phyloP scores from a whole-genome alignment of 169 alveolate species.

The Plasmodium vinckei region DNA sequence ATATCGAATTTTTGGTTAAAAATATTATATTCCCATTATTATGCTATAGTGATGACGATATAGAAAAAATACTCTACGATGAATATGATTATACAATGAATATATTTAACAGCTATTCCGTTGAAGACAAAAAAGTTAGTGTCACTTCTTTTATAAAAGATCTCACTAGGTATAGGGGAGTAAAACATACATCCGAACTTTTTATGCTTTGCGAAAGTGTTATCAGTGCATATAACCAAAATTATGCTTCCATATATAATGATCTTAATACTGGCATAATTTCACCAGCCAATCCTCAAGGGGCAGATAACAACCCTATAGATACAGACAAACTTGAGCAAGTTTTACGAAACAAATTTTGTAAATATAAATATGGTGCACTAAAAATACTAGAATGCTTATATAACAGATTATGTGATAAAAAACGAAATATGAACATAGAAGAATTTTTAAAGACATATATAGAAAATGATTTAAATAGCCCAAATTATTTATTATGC shows the following conservation, averaged over 20 bases:
- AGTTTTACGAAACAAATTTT: constrained; percentile 28
- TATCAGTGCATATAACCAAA: constrained; percentile 61
- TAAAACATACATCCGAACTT: constrained; percentile 51
- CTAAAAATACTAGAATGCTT: constrained; percentile 52
- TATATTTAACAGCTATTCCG: constrained; percentile 47
- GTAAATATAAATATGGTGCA: constrained; percentile 69
- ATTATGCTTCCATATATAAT: constrained; percentile 23
- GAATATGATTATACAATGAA: constrained; percentile 67
- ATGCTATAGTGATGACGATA: constrained; percentile 61
- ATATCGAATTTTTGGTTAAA: constrained; percentile 34
- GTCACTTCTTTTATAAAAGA: constrained; percentile 54
- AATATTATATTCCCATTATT: constrained; percentile 53
- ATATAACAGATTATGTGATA: constrained; percentile 53
- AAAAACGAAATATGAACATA: constrained; percentile 68
- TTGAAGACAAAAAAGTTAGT: constrained; percentile 58
- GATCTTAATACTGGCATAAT: neutral
- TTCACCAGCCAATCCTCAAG: neutral
- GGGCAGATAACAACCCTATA: neutral
- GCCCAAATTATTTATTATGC: constrained; percentile 46
- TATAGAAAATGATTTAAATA: constrained; percentile 63
- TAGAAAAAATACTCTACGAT: constrained; percentile 47
- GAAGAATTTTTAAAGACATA: constrained; percentile 63
- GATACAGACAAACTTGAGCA: neutral
- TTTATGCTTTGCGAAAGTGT: constrained; percentile 38
- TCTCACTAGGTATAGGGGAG: constrained; percentile 62